phyloP scores from a whole-genome alignment of 2,329 filamentous ascomycete genomes.

The Leptosphaerulina australis region DNA sequence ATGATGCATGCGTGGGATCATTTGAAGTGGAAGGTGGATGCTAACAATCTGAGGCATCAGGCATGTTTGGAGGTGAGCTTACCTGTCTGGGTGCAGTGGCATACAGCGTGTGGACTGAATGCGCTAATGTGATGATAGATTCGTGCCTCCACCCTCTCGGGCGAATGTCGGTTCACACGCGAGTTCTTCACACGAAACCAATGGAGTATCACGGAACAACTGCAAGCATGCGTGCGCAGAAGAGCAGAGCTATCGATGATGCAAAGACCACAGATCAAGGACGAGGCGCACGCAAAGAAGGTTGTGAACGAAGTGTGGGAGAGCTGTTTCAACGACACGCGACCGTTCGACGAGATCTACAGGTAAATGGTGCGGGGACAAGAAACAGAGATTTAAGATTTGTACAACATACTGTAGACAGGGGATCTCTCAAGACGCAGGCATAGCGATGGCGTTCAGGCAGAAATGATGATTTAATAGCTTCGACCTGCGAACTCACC shows the following conservation, averaged over 20 bases:
- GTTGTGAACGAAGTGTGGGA: slow-evolving; percentile 99
- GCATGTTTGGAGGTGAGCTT: slow-evolving; percentile 84
- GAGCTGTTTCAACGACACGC: slow-evolving; percentile 90
- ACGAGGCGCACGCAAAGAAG: slow-evolving; percentile 83
- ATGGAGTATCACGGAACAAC: slow-evolving; percentile 87
- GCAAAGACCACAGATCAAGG: slow-evolving; percentile 78
- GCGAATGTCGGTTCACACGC: slow-evolving; percentile 88
- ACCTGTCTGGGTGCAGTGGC: not conserved
- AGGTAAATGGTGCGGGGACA: no score
- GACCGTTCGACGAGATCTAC: slow-evolving; percentile 97
- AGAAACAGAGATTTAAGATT: no score
- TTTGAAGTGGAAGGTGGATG: slow-evolving; percentile 87
- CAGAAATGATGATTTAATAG: not conserved
- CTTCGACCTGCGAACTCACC: not conserved
- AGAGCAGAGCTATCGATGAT: slow-evolving; percentile 81
- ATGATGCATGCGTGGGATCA: slow-evolving; percentile 98
- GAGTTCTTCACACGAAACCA: slow-evolving; percentile 86
- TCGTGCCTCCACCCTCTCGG: slow-evolving; percentile 86
- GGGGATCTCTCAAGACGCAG: no score
- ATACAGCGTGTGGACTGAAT: not conserved
- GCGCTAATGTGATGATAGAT: slow-evolving; percentile 62
- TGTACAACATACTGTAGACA: no score
- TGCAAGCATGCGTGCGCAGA: slow-evolving; percentile 87
- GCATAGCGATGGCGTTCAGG: not conserved
- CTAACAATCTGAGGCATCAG: slow-evolving; percentile 80